These are phyloP conservation scores for Cokeromyces recurvatus DNA, from an alignment of 371 early-diverging fungal species.

Conservation along the genomic window DNA sequence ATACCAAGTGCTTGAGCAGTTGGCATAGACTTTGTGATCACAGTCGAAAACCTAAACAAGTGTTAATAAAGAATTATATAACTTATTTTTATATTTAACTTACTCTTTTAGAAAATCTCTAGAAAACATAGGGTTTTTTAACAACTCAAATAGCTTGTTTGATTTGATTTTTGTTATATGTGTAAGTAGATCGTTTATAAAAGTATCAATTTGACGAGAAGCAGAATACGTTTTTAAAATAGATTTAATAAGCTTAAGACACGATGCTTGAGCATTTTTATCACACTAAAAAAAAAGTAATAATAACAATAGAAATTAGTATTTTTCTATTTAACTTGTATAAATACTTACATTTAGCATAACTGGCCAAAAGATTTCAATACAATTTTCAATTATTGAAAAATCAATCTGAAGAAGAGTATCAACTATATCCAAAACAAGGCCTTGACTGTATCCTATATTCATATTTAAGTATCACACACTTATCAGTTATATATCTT, in stretches of 20 bases:
- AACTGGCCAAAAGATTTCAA: slow-evolving; percentile 30
- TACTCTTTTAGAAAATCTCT: slow-evolving; percentile 41
- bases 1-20: slow-evolving; percentile 39
- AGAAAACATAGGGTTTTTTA: slow-evolving; percentile 42
- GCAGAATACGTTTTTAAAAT: slow-evolving; percentile 38
- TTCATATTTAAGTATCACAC: too few species aligned
- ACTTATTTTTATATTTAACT: slow-evolving; percentile 5
- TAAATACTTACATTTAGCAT: slow-evolving; percentile 29
- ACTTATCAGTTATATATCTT: too few species aligned
- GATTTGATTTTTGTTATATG: slow-evolving; percentile 19
- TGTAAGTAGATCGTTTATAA: slow-evolving; percentile 34
- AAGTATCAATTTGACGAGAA: slow-evolving; percentile 48
- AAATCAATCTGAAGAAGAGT: slow-evolving; percentile 42
- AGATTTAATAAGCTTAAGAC: slow-evolving; percentile 22
- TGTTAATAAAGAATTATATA: not conserved
- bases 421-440: slow-evolving; percentile 25
- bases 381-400: slow-evolving; percentile 29
- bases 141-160: slow-evolving; percentile 13
- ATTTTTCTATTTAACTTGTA: not conserved
- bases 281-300: not conserved
- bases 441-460: slow-evolving; percentile 19
- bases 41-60: slow-evolving; percentile 19
- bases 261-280: slow-evolving; percentile 17
- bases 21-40: slow-evolving; percentile 38
- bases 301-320: not conserved